These are phyloP conservation scores for Paramecium bursaria DNA, from an alignment of 73 alveolate genomes.

Conservation along the genomic window DNA sequence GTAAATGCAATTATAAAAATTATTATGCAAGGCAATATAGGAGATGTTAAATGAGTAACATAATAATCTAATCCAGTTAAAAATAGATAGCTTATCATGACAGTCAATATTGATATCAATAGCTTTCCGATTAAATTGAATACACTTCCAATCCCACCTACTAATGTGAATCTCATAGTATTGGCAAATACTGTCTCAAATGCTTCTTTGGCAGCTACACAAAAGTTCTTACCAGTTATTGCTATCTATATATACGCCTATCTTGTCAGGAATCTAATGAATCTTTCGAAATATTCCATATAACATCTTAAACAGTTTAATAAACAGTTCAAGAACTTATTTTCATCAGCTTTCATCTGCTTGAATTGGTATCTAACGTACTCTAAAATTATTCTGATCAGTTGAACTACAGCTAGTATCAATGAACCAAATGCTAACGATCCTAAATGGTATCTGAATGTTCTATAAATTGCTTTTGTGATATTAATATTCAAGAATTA, in stretches of 20 bases:
- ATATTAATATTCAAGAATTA: no score
- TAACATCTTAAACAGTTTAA: conserved; percentile 87
- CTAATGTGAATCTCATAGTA: conserved; percentile 92
- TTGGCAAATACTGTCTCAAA: conserved; percentile 87
- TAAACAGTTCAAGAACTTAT: conserved; percentile 81
- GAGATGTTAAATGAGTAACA: conserved; percentile 75
- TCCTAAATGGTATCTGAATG: conserved; percentile 94
- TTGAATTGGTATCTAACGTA: conserved; percentile 80
- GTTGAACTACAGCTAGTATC: conserved; percentile 89
- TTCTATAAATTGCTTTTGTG: conserved; percentile 82
- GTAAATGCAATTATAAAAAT: conserved; percentile 77
- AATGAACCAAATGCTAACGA: conserved; percentile 96
- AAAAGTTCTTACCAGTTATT: conserved; percentile 88
- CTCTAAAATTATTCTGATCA: conserved; percentile 86
- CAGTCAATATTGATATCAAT: conserved; percentile 81
- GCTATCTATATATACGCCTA: conserved; percentile 93
- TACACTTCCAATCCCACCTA: conserved; percentile 86
- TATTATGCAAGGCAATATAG: conserved; percentile 76
- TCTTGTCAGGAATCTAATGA: conserved; percentile 88
- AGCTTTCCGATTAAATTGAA: conserved; percentile 90
- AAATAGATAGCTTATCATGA: conserved; percentile 82
- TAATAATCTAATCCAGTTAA: conserved; percentile 72
- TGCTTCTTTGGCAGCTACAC: conserved; percentile 95
- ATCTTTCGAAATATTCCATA: conserved; percentile 90
- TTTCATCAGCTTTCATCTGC: conserved; percentile 77